Conservation (phyloP, 2,329 filamentous ascomycete genomes). For the Penicillium sp. region DNA sequence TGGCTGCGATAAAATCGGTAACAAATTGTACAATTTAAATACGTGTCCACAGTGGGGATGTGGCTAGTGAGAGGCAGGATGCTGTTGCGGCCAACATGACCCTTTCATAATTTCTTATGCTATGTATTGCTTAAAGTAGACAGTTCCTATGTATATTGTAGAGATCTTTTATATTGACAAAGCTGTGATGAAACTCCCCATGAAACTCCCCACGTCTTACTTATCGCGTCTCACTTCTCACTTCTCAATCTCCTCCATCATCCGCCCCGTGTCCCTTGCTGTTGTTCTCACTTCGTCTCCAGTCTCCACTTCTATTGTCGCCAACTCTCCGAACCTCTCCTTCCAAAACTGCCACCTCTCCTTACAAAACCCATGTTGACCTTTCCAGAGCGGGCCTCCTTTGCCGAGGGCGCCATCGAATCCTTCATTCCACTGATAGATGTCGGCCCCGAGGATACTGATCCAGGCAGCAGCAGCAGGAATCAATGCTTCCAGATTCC, state of each 20-base stretch:
- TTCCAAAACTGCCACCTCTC: conserved; percentile 4
- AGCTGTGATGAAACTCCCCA: background rate
- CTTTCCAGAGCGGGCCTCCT: background rate
- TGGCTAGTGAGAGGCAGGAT: background rate
- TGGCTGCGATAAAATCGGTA: background rate
- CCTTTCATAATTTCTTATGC: background rate
- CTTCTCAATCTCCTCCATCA: background rate
- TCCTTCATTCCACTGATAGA: background rate
- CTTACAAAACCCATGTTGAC: background rate
- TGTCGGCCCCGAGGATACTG: background rate
- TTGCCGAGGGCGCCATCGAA: background rate
- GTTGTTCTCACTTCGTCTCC: background rate
- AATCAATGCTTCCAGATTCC: background rate
- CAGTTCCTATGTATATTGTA: too few relatives aligned
- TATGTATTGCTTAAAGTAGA: background rate
- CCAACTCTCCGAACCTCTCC: background rate
- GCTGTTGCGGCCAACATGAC: background rate
- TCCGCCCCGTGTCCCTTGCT: background rate
- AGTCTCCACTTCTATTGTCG: background rate
- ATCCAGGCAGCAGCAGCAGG: conserved; percentile 3
- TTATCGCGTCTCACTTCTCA: background rate
- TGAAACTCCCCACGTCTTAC: background rate
- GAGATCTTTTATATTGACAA: background rate
- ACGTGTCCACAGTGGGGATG: background rate
- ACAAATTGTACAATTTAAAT: background rate